phyloP scores from a whole-genome alignment of 2,329 filamentous ascomycete species.

The Cytospora piceicola region DNA sequence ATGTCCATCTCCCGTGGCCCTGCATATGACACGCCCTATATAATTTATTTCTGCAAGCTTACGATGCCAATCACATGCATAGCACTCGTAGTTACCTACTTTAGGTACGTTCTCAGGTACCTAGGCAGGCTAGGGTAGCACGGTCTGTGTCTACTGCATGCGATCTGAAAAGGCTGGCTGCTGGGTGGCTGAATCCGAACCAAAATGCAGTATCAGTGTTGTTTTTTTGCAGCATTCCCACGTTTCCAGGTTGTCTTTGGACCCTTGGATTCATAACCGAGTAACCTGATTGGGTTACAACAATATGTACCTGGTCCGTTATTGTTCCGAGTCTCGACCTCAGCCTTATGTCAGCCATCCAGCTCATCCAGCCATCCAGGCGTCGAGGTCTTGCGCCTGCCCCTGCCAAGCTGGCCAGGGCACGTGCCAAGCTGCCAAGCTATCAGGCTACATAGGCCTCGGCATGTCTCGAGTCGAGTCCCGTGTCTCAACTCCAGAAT shows the following conservation, averaged over 20 bases:
- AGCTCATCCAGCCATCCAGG: no score
- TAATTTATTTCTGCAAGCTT: neutral
- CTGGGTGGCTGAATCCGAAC: neutral
- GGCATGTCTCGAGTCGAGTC: conserved; percentile 1
- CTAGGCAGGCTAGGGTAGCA: neutral
- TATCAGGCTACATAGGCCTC: neutral
- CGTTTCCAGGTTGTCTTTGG: neutral
- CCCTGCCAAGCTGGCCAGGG: no score
- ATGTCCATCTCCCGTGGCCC: no score
- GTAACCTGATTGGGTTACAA: neutral
- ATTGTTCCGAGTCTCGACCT: neutral
- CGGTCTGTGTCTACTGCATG: neutral
- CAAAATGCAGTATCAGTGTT: neutral
- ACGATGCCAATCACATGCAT: no score
- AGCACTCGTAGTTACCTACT: no score
- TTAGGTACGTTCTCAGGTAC: neutral
- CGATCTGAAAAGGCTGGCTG: neutral
- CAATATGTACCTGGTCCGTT: neutral
- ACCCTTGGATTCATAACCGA: neutral
- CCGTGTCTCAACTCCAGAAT: neutral
- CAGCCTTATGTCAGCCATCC: neutral
- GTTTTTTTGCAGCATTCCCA: no score
- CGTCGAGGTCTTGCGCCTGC: no score
- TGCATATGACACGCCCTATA: neutral
- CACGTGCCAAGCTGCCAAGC: no score